These are phyloP conservation scores for Debaryomyces prosopidis DNA, from an alignment of 805 yeast genomes.

Conservation along the genomic window DNA sequence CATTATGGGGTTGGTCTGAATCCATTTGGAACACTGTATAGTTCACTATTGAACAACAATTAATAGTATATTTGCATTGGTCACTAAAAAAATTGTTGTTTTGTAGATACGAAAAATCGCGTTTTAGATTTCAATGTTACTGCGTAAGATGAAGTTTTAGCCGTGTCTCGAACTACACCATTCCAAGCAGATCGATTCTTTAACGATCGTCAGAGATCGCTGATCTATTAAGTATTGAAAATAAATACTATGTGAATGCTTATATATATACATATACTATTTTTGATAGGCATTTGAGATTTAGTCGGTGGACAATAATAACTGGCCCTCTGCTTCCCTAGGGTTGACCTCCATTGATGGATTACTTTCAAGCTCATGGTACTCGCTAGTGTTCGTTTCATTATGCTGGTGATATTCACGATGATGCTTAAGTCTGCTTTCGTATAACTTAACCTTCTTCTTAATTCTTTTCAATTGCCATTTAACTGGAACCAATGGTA, in stretches of 20 bases:
- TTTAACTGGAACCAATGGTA: constrained; percentile 60
- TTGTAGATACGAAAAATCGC: not conserved
- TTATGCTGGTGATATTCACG: not conserved
- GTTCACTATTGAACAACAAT: not conserved
- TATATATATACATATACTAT: not conserved
- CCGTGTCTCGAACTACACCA: not conserved
- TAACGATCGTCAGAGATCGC: too few species aligned
- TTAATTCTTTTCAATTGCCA: constrained; percentile 59
- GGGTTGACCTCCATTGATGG: constrained; percentile 3
- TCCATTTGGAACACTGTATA: not conserved
- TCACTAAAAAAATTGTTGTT: not conserved
- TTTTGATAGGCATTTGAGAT: not conserved
- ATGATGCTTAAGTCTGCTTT: constrained; percentile 14
- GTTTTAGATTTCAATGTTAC: constrained; percentile 3
- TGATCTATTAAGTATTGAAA: too few species aligned
- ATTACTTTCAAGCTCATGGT: constrained; percentile 1
- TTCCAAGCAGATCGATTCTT: too few species aligned
- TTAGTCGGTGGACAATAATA: constrained; percentile 3
- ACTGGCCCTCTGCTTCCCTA: constrained; percentile 11
- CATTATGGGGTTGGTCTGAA: not conserved
- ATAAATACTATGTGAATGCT: not conserved
- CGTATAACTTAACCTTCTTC: constrained; percentile 31
- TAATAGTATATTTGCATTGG: not conserved
- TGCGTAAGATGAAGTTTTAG: not conserved
- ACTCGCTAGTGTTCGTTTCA: not conserved